Conservation (phyloP, 768 basidiomycete species). For the Hypsizygus marmoreus region DNA sequence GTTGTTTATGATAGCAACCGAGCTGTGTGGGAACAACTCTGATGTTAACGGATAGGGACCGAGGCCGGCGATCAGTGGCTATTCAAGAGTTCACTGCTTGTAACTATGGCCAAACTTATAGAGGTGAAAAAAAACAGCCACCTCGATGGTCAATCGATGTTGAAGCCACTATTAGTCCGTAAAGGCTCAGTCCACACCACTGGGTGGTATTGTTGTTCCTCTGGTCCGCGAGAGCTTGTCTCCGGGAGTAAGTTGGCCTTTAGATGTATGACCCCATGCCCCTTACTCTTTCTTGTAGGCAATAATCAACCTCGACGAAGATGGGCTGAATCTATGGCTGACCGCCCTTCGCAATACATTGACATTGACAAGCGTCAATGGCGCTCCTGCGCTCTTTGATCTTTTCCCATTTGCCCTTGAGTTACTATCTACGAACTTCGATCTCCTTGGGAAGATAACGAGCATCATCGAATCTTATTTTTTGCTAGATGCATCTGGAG, state of each 20-base stretch:
- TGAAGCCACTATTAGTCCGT: constrained; percentile 52
- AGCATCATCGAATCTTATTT: constrained; percentile 77
- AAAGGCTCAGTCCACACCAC: constrained; percentile 56
- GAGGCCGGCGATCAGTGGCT: constrained; percentile 67
- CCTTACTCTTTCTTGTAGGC: constrained; percentile 40
- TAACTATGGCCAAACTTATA: constrained; percentile 68
- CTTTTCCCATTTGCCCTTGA: constrained; percentile 64
- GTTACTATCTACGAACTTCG: constrained; percentile 69
- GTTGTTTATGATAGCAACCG: constrained; percentile 21
- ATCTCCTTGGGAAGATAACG: constrained; percentile 69
- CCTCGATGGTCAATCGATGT: no score
- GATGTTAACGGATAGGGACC: constrained; percentile 53
- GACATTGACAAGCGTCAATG: constrained; percentile 47
- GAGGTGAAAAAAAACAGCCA: constrained; percentile 45
- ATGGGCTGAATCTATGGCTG: constrained; percentile 77
- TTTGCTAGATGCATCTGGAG: constrained; percentile 60
- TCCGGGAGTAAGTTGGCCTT: constrained; percentile 44
- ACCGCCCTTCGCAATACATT: constrained; percentile 67
- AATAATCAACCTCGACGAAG: constrained; percentile 72
- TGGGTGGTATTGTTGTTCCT: constrained; percentile 59
- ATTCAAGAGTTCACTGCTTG: constrained; percentile 71
- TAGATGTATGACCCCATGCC: not conserved
- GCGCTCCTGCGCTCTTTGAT: constrained; percentile 54
- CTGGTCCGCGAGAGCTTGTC: constrained; percentile 67
- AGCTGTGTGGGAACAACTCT: not conserved